phyloP scores from a whole-genome alignment of 352 stramenopile species.

The Phytophthora ramorum region DNA sequence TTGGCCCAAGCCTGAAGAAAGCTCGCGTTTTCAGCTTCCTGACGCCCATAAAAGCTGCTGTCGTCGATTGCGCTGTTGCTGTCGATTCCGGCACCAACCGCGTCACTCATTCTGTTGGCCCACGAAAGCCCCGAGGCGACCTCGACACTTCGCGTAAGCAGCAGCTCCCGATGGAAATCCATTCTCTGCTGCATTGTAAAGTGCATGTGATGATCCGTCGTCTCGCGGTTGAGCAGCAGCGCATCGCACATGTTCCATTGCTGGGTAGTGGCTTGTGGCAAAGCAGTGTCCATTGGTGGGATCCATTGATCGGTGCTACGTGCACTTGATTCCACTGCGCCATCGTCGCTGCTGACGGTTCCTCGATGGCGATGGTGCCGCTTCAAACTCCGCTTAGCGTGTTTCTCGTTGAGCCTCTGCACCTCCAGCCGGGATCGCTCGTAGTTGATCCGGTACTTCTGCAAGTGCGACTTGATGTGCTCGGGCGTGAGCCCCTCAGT shows the following conservation, averaged over 20 bases:
- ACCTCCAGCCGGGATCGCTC: slow-evolving; percentile 22
- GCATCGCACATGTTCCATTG: slow-evolving; percentile 16
- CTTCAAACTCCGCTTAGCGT: slow-evolving; percentile 21
- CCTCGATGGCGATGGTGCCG: slow-evolving; percentile 1
- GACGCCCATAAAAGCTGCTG: slow-evolving; percentile 3
- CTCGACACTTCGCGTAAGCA: slow-evolving; percentile 32
- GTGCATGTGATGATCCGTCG: slow-evolving; percentile 24
- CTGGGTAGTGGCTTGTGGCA: slow-evolving; percentile 5
- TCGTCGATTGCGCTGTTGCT: not conserved
- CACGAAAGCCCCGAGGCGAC: slow-evolving; percentile 18
- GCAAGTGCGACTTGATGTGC: slow-evolving; percentile 37
- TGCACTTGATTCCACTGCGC: not conserved
- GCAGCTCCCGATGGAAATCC: slow-evolving; percentile 36
- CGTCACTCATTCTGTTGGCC: slow-evolving; percentile 13
- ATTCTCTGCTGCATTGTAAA: slow-evolving; percentile 33
- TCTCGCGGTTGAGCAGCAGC: slow-evolving; percentile 8
- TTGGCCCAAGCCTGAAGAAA: slow-evolving; percentile 29
- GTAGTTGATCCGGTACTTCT: slow-evolving; percentile 38
- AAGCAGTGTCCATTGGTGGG: not conserved
- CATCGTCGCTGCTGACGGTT: not conserved
- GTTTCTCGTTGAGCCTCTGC: slow-evolving; percentile 22
- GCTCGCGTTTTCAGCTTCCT: slow-evolving; percentile 2
- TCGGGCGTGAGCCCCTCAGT: slow-evolving; percentile 20
- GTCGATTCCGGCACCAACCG: not conserved
- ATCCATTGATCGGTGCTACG: not conserved